Evolutionary conservation across 1,284 basidiomycete species (phyloP).

Genomic region (Microbotryomycetes sp.): DNA sequence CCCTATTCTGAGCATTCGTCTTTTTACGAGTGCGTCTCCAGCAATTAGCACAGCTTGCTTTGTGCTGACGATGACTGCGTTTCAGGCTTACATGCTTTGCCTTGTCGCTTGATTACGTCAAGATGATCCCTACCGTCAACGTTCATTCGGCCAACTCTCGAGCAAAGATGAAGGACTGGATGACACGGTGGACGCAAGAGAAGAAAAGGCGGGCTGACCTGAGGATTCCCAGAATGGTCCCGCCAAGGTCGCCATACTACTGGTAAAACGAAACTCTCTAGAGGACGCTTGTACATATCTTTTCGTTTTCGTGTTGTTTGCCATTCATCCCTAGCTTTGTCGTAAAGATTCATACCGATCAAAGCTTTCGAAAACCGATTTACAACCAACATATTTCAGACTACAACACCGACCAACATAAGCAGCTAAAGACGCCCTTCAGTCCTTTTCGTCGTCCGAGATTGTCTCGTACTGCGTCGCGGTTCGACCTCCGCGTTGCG

Average conservation of each 20-base stretch:
- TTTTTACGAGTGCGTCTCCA: slow-evolving; percentile 63
- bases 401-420: too few relatives aligned
- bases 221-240: slow-evolving; percentile 37
- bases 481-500: not conserved
- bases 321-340: too few relatives aligned
- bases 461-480: slow-evolving; percentile 14
- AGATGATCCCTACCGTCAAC: slow-evolving; percentile 94
- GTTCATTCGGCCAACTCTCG: slow-evolving; percentile 64
- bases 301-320: not conserved
- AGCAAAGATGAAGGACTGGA: slow-evolving; percentile 74
- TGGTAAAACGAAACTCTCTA: slow-evolving; percentile 10
- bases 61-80: not conserved
- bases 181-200: slow-evolving; percentile 77
- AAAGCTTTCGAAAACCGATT: too few relatives aligned
- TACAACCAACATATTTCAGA: too few relatives aligned
- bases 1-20: slow-evolving; percentile 96
- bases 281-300: not conserved
- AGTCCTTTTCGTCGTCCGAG: slow-evolving; percentile 9
- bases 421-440: too few relatives aligned
- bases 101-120: slow-evolving; percentile 67
- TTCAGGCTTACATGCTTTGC: slow-evolving; percentile 67
- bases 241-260: slow-evolving; percentile 14
- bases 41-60: not conserved
- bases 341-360: too few relatives aligned
- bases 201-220: slow-evolving; percentile 53